Evolutionary conservation across 169 alveolate species (phyloP), one percentile per base, ranked within the genome.

Genomic region (Toxoplasma gondii): DNA sequence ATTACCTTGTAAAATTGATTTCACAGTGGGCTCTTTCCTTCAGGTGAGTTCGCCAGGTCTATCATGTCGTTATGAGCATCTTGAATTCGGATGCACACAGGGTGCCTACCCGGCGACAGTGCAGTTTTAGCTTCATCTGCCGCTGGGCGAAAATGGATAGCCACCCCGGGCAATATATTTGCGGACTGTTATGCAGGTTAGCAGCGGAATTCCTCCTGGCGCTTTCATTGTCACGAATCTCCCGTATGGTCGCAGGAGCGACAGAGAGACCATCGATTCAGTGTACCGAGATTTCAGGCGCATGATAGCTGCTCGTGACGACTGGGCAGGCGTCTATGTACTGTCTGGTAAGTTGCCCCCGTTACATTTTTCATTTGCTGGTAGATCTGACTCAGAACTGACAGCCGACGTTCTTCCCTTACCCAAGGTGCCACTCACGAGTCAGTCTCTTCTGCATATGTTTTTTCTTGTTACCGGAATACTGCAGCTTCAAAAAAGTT

Each of bases 401-500:
- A 17, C 58, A 49, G 58, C 58, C 58, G 58, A 17, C 1, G 1
- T 49, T 49, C 1, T 49, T 17, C 58, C 58, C 58, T 49, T 17
- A 36, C 83, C 0, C 31, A 9, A 29, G 34, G 34, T 24, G 31
- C 83, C 34, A 12, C 83, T 17, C 83, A 29, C 39, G 34, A 36
- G 0, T 17, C 31, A 49, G 58, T 49, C 58, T 49, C 58, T 0
- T 49, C 22, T 49, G 41, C 69, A 54, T 54, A 7, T 64, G 16
- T 36, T n/a, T 69, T 80, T 34, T 80, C 34, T 41, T 31, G 53
- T 39, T 38, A 34, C 34, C 88, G 41, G 36, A 24, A 5, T 22
- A 38, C 87, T 88, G 93, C 93, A 90, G 93, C 93, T 36, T 22
- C 74, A n/a, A 39, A 81, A 54, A 22, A 54, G 36, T 90, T 90